Percentiles rank a stretch among this genome's conserved stretches.
Conservation (phyloP, 2,329 filamentous ascomycete genomes). For the Lanzia echinophila region DNA sequence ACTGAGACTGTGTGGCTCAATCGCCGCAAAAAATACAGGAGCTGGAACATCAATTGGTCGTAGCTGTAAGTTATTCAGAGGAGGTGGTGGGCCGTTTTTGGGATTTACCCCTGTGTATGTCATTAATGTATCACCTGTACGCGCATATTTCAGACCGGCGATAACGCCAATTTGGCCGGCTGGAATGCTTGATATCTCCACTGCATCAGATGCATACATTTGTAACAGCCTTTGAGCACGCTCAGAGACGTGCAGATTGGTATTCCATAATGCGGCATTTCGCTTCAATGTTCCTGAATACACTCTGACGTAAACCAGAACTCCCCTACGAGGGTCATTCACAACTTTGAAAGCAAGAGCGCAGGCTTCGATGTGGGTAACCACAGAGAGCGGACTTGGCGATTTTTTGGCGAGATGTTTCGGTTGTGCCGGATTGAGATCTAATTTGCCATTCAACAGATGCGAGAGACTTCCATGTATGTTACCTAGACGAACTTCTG, state of each 20-base stretch:
- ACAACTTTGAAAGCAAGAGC: constrained; percentile 88
- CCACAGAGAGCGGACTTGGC: constrained; percentile 36
- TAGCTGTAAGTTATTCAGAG: constrained; percentile 70
- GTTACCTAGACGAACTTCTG: constrained; percentile 63
- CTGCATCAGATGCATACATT: constrained; percentile 81
- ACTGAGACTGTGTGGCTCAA: constrained; percentile 71
- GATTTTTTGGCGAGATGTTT: constrained; percentile 33
- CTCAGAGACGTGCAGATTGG: constrained; percentile 72
- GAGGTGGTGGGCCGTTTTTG: constrained; percentile 58
- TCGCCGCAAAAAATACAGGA: constrained; percentile 92
- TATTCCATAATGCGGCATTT: constrained; percentile 77
- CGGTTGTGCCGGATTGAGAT: constrained; percentile 30
- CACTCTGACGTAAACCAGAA: constrained; percentile 85
- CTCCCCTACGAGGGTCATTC: constrained; percentile 76
- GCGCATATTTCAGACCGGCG: constrained; percentile 79
- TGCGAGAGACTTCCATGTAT: constrained; percentile 47
- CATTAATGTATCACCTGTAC: constrained; percentile 88
- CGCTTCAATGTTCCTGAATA: constrained; percentile 77
- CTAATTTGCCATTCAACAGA: constrained; percentile 40
- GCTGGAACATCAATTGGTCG: constrained; percentile 85
- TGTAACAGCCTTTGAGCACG: constrained; percentile 74
- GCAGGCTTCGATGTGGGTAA: constrained; percentile 52
- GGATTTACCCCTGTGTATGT: constrained; percentile 58
- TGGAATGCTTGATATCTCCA: constrained; percentile 73
- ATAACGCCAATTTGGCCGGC: constrained; percentile 93